Conservation (phyloP, 768 basidiomycete genomes). For the Phylloporus sp. region DNA sequence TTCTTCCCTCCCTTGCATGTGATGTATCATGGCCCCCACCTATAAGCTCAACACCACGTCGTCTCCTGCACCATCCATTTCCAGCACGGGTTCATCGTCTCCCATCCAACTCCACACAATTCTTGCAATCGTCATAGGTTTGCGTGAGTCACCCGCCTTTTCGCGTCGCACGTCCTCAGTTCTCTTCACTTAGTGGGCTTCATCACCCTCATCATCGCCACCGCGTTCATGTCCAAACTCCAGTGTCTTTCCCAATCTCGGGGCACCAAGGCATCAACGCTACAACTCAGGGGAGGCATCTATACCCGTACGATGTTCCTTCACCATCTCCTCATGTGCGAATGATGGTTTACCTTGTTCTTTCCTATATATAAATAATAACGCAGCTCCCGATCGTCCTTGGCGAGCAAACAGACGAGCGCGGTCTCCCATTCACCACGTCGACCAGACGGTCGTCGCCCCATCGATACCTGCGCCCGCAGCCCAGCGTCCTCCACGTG, state of each 20-base stretch:
- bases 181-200: constrained; percentile 10
- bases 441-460: background rate
- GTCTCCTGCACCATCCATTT: background rate
- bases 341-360: background rate
- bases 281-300: background rate
- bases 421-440: background rate
- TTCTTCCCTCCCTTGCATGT: background rate
- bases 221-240: constrained; percentile 1
- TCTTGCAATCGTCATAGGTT: constrained; percentile 7
- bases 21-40: background rate
- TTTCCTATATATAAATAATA: too few species aligned
- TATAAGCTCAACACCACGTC: background rate
- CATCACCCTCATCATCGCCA: constrained; percentile 4
- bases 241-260: background rate
- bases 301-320: background rate
- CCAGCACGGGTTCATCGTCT: background rate
- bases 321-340: background rate
- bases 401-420: background rate
- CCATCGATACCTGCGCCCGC: background rate
- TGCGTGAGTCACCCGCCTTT: constrained; percentile 7
- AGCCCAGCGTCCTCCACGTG: background rate
- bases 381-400: background rate
- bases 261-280: background rate
- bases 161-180: background rate
- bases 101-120: constrained; percentile 12